Percentiles rank a stretch among this genome's conserved stretches.
Evolutionary conservation across 2,329 filamentous ascomycete genomes (phyloP).

Genomic region (Xylaria sp.): DNA sequence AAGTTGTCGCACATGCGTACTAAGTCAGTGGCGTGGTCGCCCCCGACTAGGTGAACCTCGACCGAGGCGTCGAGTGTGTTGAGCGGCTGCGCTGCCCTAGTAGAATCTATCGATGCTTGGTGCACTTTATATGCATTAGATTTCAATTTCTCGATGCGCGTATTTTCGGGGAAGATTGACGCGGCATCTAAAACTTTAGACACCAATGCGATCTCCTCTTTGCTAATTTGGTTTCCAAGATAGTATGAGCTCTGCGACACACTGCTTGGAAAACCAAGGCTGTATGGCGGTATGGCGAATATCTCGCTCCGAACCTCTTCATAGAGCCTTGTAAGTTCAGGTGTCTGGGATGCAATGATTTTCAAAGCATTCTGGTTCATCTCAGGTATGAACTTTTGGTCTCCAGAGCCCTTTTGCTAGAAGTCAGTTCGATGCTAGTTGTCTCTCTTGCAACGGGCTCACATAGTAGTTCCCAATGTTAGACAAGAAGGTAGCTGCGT

Average conservation of each 20-base stretch:
- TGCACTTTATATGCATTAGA: constrained; percentile 58
- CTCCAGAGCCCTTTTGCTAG: constrained; percentile 58
- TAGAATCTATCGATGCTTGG: constrained; percentile 47
- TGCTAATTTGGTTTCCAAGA: constrained; percentile 60
- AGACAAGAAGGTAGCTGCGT: constrained; percentile 66
- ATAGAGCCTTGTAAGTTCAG: constrained; percentile 55
- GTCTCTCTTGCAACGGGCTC: not conserved
- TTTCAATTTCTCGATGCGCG: constrained; percentile 58
- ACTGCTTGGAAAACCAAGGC: constrained; percentile 64
- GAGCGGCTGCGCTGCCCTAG: constrained; percentile 18
- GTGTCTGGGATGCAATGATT: constrained; percentile 54
- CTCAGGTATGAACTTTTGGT: constrained; percentile 68
- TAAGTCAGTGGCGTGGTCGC: constrained; percentile 64
- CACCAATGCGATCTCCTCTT: constrained; percentile 63
- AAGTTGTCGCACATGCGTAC: constrained; percentile 58
- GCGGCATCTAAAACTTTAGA: constrained; percentile 62
- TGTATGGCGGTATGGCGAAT: constrained; percentile 60
- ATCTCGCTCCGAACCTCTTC: constrained; percentile 57
- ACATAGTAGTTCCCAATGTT: constrained; percentile 70
- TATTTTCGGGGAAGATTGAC: constrained; percentile 66
- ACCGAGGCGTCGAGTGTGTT: constrained; percentile 39
- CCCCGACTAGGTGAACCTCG: constrained; percentile 57
- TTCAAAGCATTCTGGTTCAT: constrained; percentile 55
- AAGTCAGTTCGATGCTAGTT: not conserved
- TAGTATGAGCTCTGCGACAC: constrained; percentile 67